Evolutionary conservation across 2,329 filamentous ascomycete genomes (phyloP), one percentile per base, ranked within the genome.

Genomic region (Penicillium frequentans): DNA sequence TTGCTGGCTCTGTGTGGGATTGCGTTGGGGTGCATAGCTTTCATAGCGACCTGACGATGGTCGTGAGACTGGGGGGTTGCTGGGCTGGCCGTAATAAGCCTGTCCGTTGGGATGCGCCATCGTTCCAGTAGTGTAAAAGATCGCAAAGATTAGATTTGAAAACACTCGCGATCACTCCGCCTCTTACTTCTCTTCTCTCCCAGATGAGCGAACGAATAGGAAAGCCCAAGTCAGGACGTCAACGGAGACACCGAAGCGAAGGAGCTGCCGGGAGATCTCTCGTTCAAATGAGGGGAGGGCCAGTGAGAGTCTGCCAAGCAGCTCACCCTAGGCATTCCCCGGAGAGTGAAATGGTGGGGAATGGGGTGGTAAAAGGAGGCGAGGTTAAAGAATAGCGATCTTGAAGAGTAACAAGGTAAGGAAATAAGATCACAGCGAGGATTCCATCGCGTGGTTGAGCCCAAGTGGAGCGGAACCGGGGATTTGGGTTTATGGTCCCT

Each of bases 91-190:
- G 43, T 81, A 77, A 65, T 79, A 81, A 62, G 81, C 74, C 50
- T 70, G 80, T 43, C 77, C 77, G 70, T 82, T 81, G 58, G 79
- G 80, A 69, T 85, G 81, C 62, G 83, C 80, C 84, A 86, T 85
- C 10, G 55, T 66, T 49, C 29, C 23, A 37, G 49, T 44, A 50
- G 31, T 42, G 44, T 48, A 21, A 50, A 44, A 27, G 35, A 2
- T 19, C 9, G 27, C 14, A 27, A 11, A 10, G 19, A 50, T 14
- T 42, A 10, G 35, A 27, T 19, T 13, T 14, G 3, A 9, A 21
- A 42, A 6, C 16, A 21, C 16, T 50, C 35, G 21, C 35, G 37
- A 39, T 47, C 16, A 31, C 26, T n/a, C 23, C 6, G 23, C 21
- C 26, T 46, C 16, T 47, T 19, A 33, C 10, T 47, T 14, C 27